Evolutionary conservation across 2,329 filamentous ascomycete genomes (phyloP), one percentile per base, ranked within the genome.

Genomic region (Claviceps humidiphila): DNA sequence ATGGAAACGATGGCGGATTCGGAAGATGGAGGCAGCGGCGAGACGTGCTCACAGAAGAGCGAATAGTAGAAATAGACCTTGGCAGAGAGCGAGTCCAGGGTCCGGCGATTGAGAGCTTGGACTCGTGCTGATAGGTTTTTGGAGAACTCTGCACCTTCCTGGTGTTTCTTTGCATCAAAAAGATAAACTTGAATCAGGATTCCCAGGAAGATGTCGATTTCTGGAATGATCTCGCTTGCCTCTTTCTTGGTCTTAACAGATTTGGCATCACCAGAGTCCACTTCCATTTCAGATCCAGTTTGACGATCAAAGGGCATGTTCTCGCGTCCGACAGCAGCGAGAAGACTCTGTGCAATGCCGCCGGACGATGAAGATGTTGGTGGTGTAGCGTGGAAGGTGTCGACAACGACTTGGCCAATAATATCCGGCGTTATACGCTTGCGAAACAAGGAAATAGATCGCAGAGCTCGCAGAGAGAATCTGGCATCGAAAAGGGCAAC

Each of bases 1-100:
- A 95, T 89, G 42, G 84, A 78, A 56, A 96, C 87, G 58, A 95
- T 81, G 3, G 89, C 85, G 6, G 90, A 95, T 62, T 88, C 84
- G 52, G 89, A 85, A 50, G 90, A 96, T 24, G 91, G 90, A 45
- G 93, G 87, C 57, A 91, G 80, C 22, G 91, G 90, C 55, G 83
- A 81, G 56, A 94, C 80, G 69, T 94, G 84, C 76, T 98, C 93
- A 72, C 85, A 89, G 75, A 97, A 97, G 61, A 97, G 77, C 24
- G 89, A 89, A 72, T 89, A 95, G 76, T 98, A 98, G 72, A 96
- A 97, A 77, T 96, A 98, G 57, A 91, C 89, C 70, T 94, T 94
- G 58, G 91, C 89, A 54, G 90, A 87, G 54, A 98, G 81, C 49
- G 90, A 89, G 69, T 98, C 93, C 56, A 98, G 75, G 24, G 93